A percentile compares a stretch with the other conserved stretches of the same genome.
Evolutionary conservation across 331 rosid species (phyloP).

Genomic region (Quercus lobata): DNA sequence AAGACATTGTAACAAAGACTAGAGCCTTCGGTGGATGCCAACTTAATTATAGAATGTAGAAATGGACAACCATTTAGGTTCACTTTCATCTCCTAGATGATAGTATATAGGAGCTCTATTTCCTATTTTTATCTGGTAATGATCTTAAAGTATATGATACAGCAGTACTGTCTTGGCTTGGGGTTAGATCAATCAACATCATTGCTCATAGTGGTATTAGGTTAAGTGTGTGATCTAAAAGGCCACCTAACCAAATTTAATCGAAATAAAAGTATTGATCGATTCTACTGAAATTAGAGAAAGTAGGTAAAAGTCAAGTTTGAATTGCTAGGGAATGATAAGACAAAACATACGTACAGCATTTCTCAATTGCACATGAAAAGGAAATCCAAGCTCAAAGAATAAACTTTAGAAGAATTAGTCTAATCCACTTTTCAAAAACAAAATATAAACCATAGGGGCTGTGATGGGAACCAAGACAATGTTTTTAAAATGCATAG

Average conservation of each 20-base stretch:
- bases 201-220: background rate
- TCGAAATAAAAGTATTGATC: background rate
- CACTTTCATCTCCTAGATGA: background rate
- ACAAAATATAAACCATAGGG: background rate
- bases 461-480: background rate
- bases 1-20: background rate
- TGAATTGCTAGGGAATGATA: background rate
- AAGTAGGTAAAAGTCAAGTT: background rate
- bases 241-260: background rate
- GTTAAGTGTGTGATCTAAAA: background rate
- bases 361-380: background rate
- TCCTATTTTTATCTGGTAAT: background rate
- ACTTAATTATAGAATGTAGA: too few relatives aligned
- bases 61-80: background rate
- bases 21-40: background rate
- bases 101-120: too few relatives aligned
- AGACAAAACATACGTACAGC: background rate
- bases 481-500: background rate
- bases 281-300: background rate
- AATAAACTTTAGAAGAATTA: background rate
- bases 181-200: background rate
- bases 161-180: background rate
- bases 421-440: background rate
- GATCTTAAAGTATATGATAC: background rate
- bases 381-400: background rate